Base-by-base conservation (phyloP, 495 filamentous ascomycete genomes). In the Cryomyces minteri region DNA sequence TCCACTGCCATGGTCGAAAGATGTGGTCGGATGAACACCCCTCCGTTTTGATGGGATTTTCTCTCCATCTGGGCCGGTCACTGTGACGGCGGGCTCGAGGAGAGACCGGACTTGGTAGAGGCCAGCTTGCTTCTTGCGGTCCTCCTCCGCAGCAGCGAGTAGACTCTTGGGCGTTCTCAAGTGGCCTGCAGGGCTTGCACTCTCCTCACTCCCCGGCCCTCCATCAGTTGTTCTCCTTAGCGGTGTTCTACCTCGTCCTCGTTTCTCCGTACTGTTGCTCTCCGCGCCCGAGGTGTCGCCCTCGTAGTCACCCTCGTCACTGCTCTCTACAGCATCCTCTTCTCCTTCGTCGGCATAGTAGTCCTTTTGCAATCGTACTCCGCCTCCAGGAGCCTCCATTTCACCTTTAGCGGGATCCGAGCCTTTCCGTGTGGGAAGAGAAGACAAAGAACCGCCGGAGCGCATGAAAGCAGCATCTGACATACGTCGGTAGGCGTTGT, bases 21-120 rank as follows among this genome's bases (percentile, higher is more conserved):
- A 86, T 7, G 81, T 88, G 28, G 70, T 70, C 2, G 86, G 90
- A 60, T 88, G 88, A 7, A 95, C 76, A 2, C 74, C 72, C 12
- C 74, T 62, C 47, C 74, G 84, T 48, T 70, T 76, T 30, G 54
- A 57, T 39, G 63, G 70, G 12, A 65, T 55, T 41, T 64, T 73
- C 43, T 76, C 74, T 18, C 73, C 78, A 9, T 65, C 59, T 0
- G 82, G 76, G 11, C 64, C 66, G 5, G 81, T 84, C 32, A 82
- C 61, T 2, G 70, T 76, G 42, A 83, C 74, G 45, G 68, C 64
- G 29, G 73, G 79, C 45, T 76, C 77, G 38, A 76, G 69, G 31
- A 82, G 62, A 28, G 80, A 72, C 33, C 72, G 76, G 6, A 63
- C 66, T 44, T 61, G 67, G 57, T 64, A 65, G 33, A 32, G 56